Evolutionary conservation across 2,329 filamentous ascomycete genomes (phyloP), one percentile per base, ranked within the genome.

Genomic region (Ascochyta rabiei): DNA sequence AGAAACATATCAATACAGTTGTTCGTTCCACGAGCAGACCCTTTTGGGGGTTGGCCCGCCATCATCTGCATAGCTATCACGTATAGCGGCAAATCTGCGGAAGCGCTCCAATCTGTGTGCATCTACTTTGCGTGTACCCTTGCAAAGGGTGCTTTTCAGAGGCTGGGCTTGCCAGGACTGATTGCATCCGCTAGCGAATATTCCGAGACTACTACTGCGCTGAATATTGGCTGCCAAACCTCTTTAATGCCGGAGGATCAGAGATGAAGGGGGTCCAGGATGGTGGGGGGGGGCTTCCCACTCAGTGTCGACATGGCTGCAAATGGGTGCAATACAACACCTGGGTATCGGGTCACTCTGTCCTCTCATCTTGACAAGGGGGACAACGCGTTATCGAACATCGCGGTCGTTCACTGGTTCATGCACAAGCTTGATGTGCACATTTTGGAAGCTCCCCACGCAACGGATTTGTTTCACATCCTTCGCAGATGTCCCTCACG

Each of bases 171-270:
- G 13, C 46, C 30, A 40, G n/a, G 35, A 31, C 41, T 48, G 49
- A 57, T 46, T 48, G 50, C 42, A 57, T 37, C 39, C 63, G 59
- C 60, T 57, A 44, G 39, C 48, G 55, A 50, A 52, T 59, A 31
- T 46, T 60, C 62, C 61, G 64, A 60, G 58, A 61, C 62, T 64
- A 66, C 61, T 60, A 58, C 57, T 62, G 53, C 59, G 58, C 44
- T 54, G 42, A 55, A 50, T 53, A 62, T 62, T 63, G 59, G 48
- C 48, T 60, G 49, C 56, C 50, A 50, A 58, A 59, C 53, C 57
- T 34, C 52, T 43, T 52, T 48, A 46, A 50, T 31, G 46, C 41
- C 34, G 41, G 48, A 44, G 33, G 41, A 56, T 50, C 47, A 43
- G 24, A 16, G 31, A 45, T 30, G 34, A 33, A 43, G 30, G 31